Evolutionary conservation across 2,329 filamentous ascomycete genomes (phyloP).

Genomic region (Epichloe uncinata): DNA sequence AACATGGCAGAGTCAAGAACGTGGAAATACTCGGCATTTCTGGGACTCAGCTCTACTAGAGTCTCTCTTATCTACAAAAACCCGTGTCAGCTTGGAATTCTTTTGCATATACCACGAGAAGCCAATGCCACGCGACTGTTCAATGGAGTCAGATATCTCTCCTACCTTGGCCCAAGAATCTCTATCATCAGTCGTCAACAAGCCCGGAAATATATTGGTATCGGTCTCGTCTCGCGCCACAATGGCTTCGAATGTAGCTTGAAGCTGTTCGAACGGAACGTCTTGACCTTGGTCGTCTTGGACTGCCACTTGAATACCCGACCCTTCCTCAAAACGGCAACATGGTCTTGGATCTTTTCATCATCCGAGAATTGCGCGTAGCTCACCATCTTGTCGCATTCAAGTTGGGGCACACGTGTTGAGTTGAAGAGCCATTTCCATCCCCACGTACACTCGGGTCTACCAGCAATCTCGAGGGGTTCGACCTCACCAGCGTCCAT

Average conservation of each 20-base stretch:
- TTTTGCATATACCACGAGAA: neutral
- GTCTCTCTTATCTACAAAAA: neutral
- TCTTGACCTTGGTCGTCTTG: neutral
- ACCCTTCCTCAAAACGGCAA: neutral
- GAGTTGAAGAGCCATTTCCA: neutral
- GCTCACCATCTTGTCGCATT: neutral
- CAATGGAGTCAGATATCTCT: neutral
- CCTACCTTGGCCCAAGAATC: neutral
- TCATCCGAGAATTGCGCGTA: neutral
- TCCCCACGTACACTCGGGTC: neutral
- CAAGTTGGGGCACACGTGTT: neutral
- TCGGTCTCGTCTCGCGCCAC: neutral
- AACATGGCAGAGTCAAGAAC: neutral
- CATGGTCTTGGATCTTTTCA: neutral
- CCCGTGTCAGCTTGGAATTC: neutral
- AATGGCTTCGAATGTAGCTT: neutral
- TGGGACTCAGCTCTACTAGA: neutral
- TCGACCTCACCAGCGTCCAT: neutral
- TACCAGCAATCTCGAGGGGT: neutral
- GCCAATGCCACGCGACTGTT: neutral
- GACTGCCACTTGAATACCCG: neutral
- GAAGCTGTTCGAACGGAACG: neutral
- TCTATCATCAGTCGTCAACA: neutral
- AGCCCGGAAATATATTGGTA: neutral
- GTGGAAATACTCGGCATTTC: neutral